phyloP scores from a whole-genome alignment of 2,329 filamentous ascomycete genomes.

The Aspergillus unguis region DNA sequence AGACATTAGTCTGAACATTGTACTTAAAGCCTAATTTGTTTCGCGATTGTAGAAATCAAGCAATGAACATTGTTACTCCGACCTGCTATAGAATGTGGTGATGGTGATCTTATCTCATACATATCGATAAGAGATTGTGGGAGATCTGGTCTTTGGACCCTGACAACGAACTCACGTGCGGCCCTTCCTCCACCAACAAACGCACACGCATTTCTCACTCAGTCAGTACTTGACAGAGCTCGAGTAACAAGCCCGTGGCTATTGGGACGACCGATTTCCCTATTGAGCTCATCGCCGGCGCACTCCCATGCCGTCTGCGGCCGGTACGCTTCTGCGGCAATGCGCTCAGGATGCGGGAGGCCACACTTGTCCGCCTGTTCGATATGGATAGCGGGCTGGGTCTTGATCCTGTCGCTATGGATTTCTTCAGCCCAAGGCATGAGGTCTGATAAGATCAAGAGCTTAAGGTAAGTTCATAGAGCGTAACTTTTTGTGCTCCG shows the following conservation, averaged over 20 bases:
- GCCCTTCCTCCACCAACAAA: constrained; percentile 2
- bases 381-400: constrained; percentile 34
- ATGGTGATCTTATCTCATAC: not conserved
- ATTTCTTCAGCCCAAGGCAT: constrained; percentile 34
- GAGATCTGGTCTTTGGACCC: constrained; percentile 30
- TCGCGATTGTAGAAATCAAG: too few relatives aligned
- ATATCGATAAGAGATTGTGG: constrained; percentile 17
- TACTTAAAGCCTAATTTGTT: not conserved
- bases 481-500: not conserved
- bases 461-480: constrained; percentile 30
- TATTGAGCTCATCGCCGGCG: constrained; percentile 21
- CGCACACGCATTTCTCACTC: not conserved
- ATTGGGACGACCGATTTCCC: constrained; percentile 28
- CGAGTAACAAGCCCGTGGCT: constrained; percentile 4
- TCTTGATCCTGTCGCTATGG: constrained; percentile 36
- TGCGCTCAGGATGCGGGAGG: constrained; percentile 42
- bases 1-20: too few relatives aligned
- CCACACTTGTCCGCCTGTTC: constrained; percentile 34
- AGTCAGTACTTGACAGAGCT: constrained; percentile 9
- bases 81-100: not conserved
- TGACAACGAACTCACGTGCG: constrained; percentile 17
- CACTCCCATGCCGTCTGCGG: constrained; percentile 25
- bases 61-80: too few relatives aligned
- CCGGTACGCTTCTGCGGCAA: constrained; percentile 31
- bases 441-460: constrained; percentile 33